A percentile compares a stretch with the other conserved stretches of the same genome.
Conservation (phyloP, 2,329 filamentous ascomycete genomes). For the Tetracladium maxilliforme region DNA sequence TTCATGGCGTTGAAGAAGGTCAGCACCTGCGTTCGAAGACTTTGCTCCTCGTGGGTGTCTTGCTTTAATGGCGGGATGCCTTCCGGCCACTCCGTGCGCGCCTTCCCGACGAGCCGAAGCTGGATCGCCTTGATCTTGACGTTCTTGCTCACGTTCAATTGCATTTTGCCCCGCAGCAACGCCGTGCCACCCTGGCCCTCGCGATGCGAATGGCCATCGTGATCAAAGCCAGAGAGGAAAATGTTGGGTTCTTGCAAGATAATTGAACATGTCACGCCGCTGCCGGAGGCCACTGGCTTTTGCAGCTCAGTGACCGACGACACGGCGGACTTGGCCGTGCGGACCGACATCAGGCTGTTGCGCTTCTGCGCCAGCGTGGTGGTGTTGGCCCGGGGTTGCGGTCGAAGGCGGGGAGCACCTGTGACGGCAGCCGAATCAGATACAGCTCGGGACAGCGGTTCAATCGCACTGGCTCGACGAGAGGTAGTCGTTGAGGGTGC, state of each 20-base stretch:
- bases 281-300: constrained; percentile 63
- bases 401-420: too few species aligned
- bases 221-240: constrained; percentile 67
- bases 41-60: constrained; percentile 72
- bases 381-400: constrained; percentile 1
- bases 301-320: constrained; percentile 37
- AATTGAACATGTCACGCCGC: constrained; percentile 61
- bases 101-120: constrained; percentile 71
- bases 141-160: constrained; percentile 71
- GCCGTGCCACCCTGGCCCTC: constrained; percentile 36
- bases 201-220: constrained; percentile 36
- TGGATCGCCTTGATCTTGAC: constrained; percentile 88
- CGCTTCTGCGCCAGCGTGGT: too few species aligned
- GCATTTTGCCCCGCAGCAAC: constrained; percentile 71
- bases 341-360: constrained; percentile 34
- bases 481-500: too few species aligned
- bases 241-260: constrained; percentile 66
- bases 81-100: constrained; percentile 91
- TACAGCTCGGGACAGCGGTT: too few species aligned
- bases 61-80: constrained; percentile 80
- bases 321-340: constrained; percentile 33
- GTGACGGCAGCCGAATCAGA: too few species aligned
- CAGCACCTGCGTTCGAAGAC: constrained; percentile 73
- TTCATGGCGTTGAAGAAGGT: constrained; percentile 81
- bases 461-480: too few species aligned